Percentiles rank a stretch among this genome's conserved stretches.
These are phyloP conservation scores for Actinomortierella wolfii DNA, from an alignment of 371 early-diverging fungal species.

Conservation along the genomic window DNA sequence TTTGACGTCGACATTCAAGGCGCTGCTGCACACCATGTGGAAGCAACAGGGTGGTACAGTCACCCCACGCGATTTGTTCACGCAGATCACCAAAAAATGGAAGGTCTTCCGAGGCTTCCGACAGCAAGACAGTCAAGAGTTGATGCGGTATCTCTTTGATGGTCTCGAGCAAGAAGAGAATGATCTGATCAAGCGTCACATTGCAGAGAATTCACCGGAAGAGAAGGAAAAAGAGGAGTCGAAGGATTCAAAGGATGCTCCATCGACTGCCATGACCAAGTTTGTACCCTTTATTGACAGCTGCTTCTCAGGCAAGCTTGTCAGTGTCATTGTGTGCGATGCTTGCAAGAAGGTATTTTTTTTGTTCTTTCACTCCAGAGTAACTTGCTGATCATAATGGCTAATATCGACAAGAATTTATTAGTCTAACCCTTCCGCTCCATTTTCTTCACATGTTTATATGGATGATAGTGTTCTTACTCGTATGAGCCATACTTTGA, in stretches of 20 bases:
- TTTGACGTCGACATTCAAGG: conserved; percentile 35
- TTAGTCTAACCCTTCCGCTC: not conserved
- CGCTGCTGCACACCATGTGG: conserved; percentile 37
- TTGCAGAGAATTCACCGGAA: conserved; percentile 10
- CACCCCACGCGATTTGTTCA: conserved; percentile 56
- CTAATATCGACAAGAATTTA: not conserved
- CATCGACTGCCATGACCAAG: conserved; percentile 29
- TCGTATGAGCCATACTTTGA: conserved; percentile 33
- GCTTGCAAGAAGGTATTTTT: conserved; percentile 55
- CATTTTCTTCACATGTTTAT: too few species aligned
- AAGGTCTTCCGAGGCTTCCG: conserved; percentile 55
- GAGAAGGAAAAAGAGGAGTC: conserved; percentile 20
- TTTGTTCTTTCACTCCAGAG: conserved; percentile 1
- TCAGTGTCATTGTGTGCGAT: conserved; percentile 63
- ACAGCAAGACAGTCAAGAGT: conserved; percentile 73
- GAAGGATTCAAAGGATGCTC: conserved; percentile 4
- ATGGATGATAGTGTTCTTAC: conserved; percentile 32
- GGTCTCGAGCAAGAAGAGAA: conserved; percentile 58
- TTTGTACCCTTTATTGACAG: conserved; percentile 62
- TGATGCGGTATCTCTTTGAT: conserved; percentile 65
- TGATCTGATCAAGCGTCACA: conserved; percentile 23
- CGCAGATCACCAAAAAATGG: conserved; percentile 53
- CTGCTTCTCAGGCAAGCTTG: conserved; percentile 67
- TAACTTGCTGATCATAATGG: not conserved
- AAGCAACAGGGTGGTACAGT: conserved; percentile 45